Evolutionary conservation across 257 asterid species (phyloP), one percentile per base, ranked within the genome.

Genomic region (Salvia miltiorrhiza): DNA sequence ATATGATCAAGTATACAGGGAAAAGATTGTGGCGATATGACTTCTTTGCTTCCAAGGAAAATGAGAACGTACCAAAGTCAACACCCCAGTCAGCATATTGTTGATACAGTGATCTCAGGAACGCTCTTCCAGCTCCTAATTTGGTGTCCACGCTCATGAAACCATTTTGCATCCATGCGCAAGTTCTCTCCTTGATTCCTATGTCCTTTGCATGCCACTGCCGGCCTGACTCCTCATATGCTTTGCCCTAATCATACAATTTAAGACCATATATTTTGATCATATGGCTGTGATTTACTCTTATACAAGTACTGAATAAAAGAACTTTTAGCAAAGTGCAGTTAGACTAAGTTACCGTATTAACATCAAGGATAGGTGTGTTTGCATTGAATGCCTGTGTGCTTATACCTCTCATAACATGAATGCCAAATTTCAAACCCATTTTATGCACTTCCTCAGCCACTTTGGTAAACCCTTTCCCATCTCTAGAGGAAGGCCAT

Each of bases 361-460:
- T 48, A 65, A 84, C 65, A 69, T 94, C 96, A 16, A 91, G 81
- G 80, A 94, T 84, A 1, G 89, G 95, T 3, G 93, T 86, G 85
- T 89, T 86, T 65, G 96, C 93, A 75, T 81, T 85, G 76, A 70
- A 77, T 32, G 99, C 97, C 69, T 94, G 97, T 13, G 85, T 81
- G 71, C 99, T 91, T 14, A 94, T 78, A 58, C 99, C 97, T 71
- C 92, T 84, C 99, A 94, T 94, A 8, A 94, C 84, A 84, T 94
- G 99, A 75, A 94, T 89, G 28, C 99, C 99, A 5, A 94, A 91
- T 78, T 94, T 91, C 88, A 94, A 76, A 41, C 99, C 97, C 93
- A 89, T 77, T 63, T 65, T 58, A 73, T 94, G 99, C 73, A 94
- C 95, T 75, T 74, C 78, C 65, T 75, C 71, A 10, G 97, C 93